These are phyloP conservation scores for Hyphopichia pseudoburtonii DNA, from an alignment of 1,139 yeast species.

Conservation along the genomic window DNA sequence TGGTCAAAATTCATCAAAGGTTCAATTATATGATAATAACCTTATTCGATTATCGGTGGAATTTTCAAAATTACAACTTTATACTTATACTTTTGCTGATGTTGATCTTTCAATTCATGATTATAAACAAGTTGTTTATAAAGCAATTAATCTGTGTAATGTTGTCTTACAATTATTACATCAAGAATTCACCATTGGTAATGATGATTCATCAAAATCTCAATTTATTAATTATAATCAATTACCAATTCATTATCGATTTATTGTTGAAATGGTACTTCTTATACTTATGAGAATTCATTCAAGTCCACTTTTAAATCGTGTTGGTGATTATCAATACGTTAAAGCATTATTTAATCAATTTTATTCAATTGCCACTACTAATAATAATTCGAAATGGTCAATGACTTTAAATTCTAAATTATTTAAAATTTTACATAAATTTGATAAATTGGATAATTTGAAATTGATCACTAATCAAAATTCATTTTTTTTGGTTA, in stretches of 20 bases:
- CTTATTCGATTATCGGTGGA: constrained; percentile 37
- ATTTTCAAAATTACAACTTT: constrained; percentile 42
- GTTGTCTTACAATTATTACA: constrained; percentile 24
- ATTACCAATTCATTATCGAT: constrained; percentile 43
- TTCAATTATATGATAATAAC: constrained; percentile 19
- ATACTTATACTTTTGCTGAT: constrained; percentile 35
- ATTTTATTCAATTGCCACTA: constrained; percentile 23
- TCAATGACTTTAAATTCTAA: constrained; percentile 30
- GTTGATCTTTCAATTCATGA: constrained; percentile 27
- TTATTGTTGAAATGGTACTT: constrained; percentile 37
- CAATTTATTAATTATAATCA: constrained; percentile 23
- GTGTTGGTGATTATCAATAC: constrained; percentile 28
- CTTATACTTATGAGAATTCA: constrained; percentile 34
- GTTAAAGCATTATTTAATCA: constrained; percentile 30
- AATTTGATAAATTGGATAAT: constrained; percentile 22
- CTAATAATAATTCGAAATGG: constrained; percentile 14
- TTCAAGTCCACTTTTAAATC: constrained; percentile 36
- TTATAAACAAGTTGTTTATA: constrained; percentile 29
- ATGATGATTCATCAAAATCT: too few species aligned
- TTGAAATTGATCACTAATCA: constrained; percentile 5
- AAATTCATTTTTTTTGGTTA: constrained; percentile 30
- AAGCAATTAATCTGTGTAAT: constrained; percentile 33
- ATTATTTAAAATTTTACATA: constrained; percentile 29
- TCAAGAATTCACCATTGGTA: constrained; percentile 22
- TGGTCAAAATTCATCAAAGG: constrained; percentile 9